Percentiles rank a stretch among this genome's conserved stretches.
Evolutionary conservation across 176 grass and related monocot genomes (phyloP).

Genomic region (Tillandsia fasciculata): DNA sequence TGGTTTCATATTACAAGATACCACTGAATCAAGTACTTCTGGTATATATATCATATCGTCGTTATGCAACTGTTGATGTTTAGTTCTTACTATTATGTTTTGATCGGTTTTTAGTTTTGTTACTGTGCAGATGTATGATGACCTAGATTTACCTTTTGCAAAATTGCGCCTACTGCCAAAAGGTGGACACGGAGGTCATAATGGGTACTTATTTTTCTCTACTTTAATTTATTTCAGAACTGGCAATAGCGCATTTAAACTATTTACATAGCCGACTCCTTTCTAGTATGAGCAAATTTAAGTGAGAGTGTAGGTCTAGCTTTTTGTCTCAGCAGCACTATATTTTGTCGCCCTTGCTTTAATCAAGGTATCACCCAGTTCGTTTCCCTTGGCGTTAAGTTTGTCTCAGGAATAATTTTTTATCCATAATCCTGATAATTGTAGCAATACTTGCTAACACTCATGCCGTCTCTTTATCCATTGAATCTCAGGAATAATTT

Average conservation of each 20-base stretch:
- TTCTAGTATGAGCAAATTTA: background rate
- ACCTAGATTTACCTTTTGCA: conserved; percentile 79
- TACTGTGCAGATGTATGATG: conserved; percentile 72
- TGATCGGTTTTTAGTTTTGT: conserved; percentile 15
- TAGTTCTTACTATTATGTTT: background rate
- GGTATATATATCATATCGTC: conserved; percentile 34
- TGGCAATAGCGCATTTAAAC: background rate
- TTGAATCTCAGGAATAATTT: no score
- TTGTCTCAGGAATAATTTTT: no score
- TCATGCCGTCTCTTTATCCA: no score
- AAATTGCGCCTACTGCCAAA: conserved; percentile 84
- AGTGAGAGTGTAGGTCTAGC: background rate
- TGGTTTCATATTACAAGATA: conserved; percentile 88
- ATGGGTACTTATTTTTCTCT: conserved; percentile 42
- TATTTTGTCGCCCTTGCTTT: no score
- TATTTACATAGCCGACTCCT: background rate
- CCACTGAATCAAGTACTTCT: conserved; percentile 83
- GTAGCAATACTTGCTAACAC: no score
- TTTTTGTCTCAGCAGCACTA: no score
- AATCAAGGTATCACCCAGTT: no score
- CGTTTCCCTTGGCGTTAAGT: no score
- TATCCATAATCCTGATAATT: no score
- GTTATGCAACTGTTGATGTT: background rate
- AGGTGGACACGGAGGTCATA: conserved; percentile 85
- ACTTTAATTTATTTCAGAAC: background rate